A percentile compares a stretch with the other conserved stretches of the same genome.
These are phyloP conservation scores for Orychophragmus violaceus DNA, from an alignment of 345 rosid genomes.

Conservation along the genomic window DNA sequence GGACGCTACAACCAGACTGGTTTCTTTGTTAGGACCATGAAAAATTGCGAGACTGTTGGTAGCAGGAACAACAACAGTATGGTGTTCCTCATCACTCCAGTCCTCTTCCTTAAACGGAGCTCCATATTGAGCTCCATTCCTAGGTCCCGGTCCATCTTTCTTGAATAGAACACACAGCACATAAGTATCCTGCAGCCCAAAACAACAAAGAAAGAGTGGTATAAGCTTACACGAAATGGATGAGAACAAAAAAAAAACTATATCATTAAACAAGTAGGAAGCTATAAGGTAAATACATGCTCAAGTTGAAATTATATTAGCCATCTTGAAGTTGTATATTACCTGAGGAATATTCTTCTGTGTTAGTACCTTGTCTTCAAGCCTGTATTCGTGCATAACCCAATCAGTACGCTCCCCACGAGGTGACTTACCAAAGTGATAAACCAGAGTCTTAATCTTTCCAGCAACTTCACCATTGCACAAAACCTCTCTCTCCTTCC, in stretches of 20 bases:
- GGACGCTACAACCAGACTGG: neutral
- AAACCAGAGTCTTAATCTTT: conserved; percentile 60
- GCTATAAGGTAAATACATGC: neutral
- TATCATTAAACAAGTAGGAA: neutral
- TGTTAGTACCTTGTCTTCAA: conserved; percentile 40
- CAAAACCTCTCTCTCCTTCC: conserved; percentile 53
- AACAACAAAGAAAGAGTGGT: neutral
- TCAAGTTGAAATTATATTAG: neutral
- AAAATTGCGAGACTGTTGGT: neutral
- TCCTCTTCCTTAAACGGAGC: conserved; percentile 93
- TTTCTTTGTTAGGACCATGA: neutral
- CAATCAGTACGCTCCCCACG: conserved; percentile 66
- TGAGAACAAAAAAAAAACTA: neutral
- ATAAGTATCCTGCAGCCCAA: conserved; percentile 61
- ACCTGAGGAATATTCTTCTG: conserved; percentile 34
- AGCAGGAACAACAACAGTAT: neutral
- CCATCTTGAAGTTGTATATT: neutral
- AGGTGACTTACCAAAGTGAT: conserved; percentile 51
- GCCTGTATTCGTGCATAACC: conserved; percentile 84
- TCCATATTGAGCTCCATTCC: conserved; percentile 95
- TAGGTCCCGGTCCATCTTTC: conserved; percentile 96
- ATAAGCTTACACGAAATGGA: neutral
- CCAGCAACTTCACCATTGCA: conserved; percentile 44
- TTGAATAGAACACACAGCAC: conserved; percentile 80
- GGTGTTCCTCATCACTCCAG: conserved; percentile 62